Evolutionary conservation across 108 stramenopile genomes (phyloP).

Genomic region (Conticribra guillardii): DNA sequence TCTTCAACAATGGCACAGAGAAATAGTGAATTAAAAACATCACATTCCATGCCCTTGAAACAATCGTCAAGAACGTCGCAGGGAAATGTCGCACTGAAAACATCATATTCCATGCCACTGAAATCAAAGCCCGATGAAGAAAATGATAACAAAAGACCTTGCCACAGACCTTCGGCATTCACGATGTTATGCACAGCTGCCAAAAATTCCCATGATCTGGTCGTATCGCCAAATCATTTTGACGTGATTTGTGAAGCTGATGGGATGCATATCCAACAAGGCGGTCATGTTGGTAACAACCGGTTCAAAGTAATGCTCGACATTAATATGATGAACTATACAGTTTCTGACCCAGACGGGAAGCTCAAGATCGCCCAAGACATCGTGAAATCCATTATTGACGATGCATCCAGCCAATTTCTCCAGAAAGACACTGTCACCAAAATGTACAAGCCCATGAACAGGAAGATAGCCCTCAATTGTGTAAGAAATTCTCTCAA

Average conservation of each 20-base stretch:
- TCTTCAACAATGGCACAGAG: too few species aligned
- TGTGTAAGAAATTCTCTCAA: conserved; percentile 1
- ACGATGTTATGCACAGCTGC: background rate
- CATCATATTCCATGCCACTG: too few species aligned
- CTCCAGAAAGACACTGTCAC: background rate
- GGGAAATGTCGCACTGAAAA: too few species aligned
- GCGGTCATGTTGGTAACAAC: conserved; percentile 15
- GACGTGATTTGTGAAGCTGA: conserved; percentile 11
- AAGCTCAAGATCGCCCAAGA: background rate
- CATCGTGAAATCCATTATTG: conserved; percentile 12
- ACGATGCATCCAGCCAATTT: conserved; percentile 12
- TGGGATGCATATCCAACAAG: background rate
- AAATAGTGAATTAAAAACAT: too few species aligned
- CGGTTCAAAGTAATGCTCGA: conserved; percentile 10
- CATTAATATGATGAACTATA: background rate
- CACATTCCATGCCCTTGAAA: too few species aligned
- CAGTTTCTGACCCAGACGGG: background rate
- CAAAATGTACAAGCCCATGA: background rate
- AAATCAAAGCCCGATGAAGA: background rate
- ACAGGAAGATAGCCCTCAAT: background rate
- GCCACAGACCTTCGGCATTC: background rate
- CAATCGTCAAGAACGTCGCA: too few species aligned
- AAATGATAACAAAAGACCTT: background rate
- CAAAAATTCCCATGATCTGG: background rate
- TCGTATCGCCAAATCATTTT: conserved; percentile 6